These are phyloP conservation scores for Berberis vulgaris DNA, from an alignment of 164 flowering plant species.

Conservation along the genomic window DNA sequence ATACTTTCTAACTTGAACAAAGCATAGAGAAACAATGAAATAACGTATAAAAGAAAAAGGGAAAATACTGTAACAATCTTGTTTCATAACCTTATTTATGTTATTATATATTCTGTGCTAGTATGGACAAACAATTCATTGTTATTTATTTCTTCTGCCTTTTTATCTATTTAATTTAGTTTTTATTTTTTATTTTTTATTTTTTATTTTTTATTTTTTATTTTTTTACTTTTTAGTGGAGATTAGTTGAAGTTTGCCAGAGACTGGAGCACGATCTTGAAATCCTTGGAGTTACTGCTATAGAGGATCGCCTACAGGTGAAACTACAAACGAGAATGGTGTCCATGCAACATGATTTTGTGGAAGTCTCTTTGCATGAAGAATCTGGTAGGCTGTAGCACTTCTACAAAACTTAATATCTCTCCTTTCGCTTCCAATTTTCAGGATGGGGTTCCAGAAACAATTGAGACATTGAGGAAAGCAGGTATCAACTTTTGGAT, in stretches of 20 bases:
- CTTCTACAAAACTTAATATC: neutral
- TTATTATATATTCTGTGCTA: too few relatives aligned
- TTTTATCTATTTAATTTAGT: too few relatives aligned
- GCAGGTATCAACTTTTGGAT: conserved; percentile 99
- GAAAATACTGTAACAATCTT: too few relatives aligned
- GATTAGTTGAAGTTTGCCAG: conserved; percentile 90
- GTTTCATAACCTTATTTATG: too few relatives aligned
- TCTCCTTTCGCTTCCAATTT: conserved; percentile 5
- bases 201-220: neutral
- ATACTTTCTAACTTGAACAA: too few relatives aligned
- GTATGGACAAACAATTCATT: too few relatives aligned
- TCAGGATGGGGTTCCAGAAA: conserved; percentile 97
- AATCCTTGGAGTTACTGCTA: conserved; percentile 94
- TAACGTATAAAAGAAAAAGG: too few relatives aligned
- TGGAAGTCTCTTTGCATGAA: neutral
- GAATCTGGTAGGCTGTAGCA: neutral
- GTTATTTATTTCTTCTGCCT: too few relatives aligned
- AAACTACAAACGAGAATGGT: neutral
- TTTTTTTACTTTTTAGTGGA: conserved; percentile 57
- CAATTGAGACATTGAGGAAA: conserved; percentile 84
- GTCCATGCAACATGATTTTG: neutral
- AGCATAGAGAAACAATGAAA: too few relatives aligned
- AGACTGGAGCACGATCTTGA: conserved; percentile 76
- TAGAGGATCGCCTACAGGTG: conserved; percentile 97
- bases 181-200: too few relatives aligned